Evolutionary conservation across 352 stramenopile species (phyloP).

Genomic region (Aphanomyces invadans): DNA sequence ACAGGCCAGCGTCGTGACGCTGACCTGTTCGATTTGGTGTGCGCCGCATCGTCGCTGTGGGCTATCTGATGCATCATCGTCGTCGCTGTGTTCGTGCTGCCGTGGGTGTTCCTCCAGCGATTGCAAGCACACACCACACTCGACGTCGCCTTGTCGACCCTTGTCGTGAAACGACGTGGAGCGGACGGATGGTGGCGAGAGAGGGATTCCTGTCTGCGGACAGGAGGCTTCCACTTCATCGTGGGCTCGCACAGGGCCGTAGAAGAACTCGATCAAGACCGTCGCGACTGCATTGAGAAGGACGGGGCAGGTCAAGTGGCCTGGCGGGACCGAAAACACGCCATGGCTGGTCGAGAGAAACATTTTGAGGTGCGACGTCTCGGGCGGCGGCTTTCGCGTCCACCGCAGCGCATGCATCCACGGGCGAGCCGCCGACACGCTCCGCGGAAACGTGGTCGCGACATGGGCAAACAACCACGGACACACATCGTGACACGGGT

Average conservation of each 20-base stretch:
- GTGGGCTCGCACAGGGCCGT: constrained; percentile 51
- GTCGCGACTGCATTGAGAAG: constrained; percentile 50
- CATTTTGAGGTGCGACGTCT: constrained; percentile 10
- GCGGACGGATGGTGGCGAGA: no score
- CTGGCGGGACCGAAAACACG: constrained; percentile 52
- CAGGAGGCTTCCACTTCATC: constrained; percentile 47
- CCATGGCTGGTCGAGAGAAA: constrained; percentile 61
- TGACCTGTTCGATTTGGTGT: constrained; percentile 30
- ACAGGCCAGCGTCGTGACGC: constrained; percentile 64
- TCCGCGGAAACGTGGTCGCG: constrained; percentile 70
- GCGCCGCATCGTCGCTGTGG: no score
- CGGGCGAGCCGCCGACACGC: constrained; percentile 60
- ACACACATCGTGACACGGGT: constrained; percentile 72
- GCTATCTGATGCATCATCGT: background rate
- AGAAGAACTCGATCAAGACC: constrained; percentile 73
- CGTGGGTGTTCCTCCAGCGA: background rate
- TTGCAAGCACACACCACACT: constrained; percentile 1
- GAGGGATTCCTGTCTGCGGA: no score
- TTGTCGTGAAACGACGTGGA: constrained; percentile 24
- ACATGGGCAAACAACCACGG: constrained; percentile 80
- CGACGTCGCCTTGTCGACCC: constrained; percentile 24
- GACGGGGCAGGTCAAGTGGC: constrained; percentile 46
- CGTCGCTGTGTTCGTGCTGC: background rate
- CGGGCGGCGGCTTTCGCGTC: no score
- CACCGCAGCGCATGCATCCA: constrained; percentile 52